Base-by-base conservation (phyloP, 306 rosid genomes). In the Inga leiocalycina region DNA sequence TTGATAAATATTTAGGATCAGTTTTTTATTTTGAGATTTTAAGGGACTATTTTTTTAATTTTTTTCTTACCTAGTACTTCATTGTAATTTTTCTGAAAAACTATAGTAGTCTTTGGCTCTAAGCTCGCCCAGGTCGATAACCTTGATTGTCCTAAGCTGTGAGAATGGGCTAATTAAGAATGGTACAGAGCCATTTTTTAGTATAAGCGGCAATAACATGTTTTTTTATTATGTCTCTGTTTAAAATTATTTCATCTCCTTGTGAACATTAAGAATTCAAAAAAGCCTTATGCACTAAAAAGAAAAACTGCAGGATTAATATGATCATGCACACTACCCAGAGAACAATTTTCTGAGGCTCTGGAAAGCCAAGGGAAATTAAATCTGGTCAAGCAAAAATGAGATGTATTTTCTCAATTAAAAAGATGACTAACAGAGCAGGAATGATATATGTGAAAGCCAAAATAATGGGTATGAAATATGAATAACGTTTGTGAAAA, bases 181-280 rank as follows among this genome's bases (percentile, higher is more conserved):
- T 39, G 43, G 1, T 39, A 39, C 43, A 39, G 43, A 39, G 43
- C 43, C 43, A 39, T 39, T 39, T 39, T 5, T 39, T 0, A 39
- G 43, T 39, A 39, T 39, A 39, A 83, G 75, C 79, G 82, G 78
- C 73, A 91, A 88, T 84, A 88, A 83, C 89, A 82, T 83, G 81
- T 80, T 77, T 80, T 37, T 81, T 17, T 84, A 81, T 79, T 86
- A 86, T 14, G 8, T 85, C 77, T 84, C 75, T 34, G 66, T 75
- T 78, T 78, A 27, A 85, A 85, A 39, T 70, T 74, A 44, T 74
- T 65, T 71, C 35, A 54, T 35, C 80, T 79, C 76, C 75, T 71
- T 65, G 27, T 69, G 32, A 69, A 10, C 74, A 39, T 39, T 37
- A 35, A 69, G 48, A 39, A 39, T 34, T 67, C 8, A 67, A 20